These are phyloP conservation scores for Fusarium abutilonis DNA, from an alignment of 2,329 filamentous ascomycete species.

Conservation along the genomic window DNA sequence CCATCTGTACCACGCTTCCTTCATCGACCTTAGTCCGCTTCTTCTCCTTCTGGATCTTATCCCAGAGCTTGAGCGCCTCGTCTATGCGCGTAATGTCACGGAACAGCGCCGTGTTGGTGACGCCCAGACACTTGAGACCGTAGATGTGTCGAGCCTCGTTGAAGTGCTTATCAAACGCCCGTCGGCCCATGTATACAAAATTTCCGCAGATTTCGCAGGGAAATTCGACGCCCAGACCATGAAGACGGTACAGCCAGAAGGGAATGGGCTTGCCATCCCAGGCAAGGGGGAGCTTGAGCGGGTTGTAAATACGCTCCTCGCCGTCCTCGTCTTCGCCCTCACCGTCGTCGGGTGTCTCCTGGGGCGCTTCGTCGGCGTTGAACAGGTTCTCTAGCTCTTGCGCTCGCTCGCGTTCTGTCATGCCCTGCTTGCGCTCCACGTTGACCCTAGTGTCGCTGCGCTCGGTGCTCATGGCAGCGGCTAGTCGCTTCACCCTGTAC, in stretches of 20 bases:
- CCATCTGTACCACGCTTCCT: slow-evolving; percentile 95
- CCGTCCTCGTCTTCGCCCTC: slow-evolving; percentile 78
- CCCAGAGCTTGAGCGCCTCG: slow-evolving; percentile 88
- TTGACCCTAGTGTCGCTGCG: slow-evolving; percentile 91
- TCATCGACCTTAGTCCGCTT: slow-evolving; percentile 79
- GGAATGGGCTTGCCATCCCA: slow-evolving; percentile 99
- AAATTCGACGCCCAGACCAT: slow-evolving; percentile 94
- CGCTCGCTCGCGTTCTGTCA: slow-evolving; percentile 95
- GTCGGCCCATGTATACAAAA: slow-evolving; percentile 97
- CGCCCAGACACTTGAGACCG: slow-evolving; percentile 91
- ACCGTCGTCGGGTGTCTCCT: slow-evolving; percentile 59
- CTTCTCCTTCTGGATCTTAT: slow-evolving; percentile 88
- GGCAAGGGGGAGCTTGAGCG: slow-evolving; percentile 90
- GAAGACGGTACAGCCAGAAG: slow-evolving; percentile 98
- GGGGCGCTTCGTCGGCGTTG: slow-evolving; percentile 51
- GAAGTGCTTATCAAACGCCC: slow-evolving; percentile 98
- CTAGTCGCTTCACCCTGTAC: slow-evolving; percentile 80
- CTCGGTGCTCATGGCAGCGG: slow-evolving; percentile 84
- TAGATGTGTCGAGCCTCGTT: slow-evolving; percentile 93
- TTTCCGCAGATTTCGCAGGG: slow-evolving; percentile 97
- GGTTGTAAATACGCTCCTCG: slow-evolving; percentile 94
- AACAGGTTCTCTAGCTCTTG: slow-evolving; percentile 92
- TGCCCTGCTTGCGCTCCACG: slow-evolving; percentile 94
- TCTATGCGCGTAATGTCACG: slow-evolving; percentile 93
- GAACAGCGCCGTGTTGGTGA: slow-evolving; percentile 90